A percentile compares a stretch with the other conserved stretches of the same genome.
Conservation (phyloP, 2,329 filamentous ascomycete genomes). For the Teratosphaeria viscida region DNA sequence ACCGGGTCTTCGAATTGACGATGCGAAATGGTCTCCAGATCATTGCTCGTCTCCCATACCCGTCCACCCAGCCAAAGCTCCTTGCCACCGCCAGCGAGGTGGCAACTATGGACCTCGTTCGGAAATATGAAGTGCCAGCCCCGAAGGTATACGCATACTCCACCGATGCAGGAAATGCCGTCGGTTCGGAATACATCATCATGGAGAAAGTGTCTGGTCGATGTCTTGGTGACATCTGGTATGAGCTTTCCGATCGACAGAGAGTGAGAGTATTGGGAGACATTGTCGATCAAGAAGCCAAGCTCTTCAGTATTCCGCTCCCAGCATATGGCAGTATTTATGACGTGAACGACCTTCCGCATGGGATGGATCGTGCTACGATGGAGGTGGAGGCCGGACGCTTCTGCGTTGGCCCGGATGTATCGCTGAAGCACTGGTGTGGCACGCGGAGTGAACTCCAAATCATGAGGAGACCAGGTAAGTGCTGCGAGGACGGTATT, state of each 20-base stretch:
- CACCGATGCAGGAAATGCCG: slow-evolving; percentile 4
- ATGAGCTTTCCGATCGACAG: slow-evolving; percentile 12
- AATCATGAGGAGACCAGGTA: slow-evolving; percentile 22
- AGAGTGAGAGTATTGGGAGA: slow-evolving; percentile 17
- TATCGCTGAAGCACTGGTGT: slow-evolving; percentile 22
- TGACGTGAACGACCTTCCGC: slow-evolving; percentile 18
- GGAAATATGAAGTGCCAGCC: slow-evolving; percentile 10
- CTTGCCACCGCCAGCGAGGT: slow-evolving; percentile 19
- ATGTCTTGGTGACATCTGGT: slow-evolving; percentile 14
- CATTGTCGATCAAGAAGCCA: slow-evolving; percentile 21
- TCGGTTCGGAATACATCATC: slow-evolving; percentile 17
- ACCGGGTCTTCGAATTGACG: slow-evolving; percentile 12
- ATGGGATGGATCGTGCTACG: background rate
- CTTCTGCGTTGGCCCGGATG: slow-evolving; percentile 25
- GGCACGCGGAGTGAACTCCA: slow-evolving; percentile 17
- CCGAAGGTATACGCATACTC: slow-evolving; percentile 13
- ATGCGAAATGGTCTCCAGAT: slow-evolving; percentile 16
- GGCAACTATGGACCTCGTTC: slow-evolving; percentile 18
- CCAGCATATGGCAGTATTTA: slow-evolving; percentile 23
- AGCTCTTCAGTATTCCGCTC: slow-evolving; percentile 18
- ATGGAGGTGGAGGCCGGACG: slow-evolving; percentile 2
- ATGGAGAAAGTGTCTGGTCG: slow-evolving; percentile 13
- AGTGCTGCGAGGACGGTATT: slow-evolving; percentile 3
- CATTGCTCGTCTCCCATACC: slow-evolving; percentile 18
- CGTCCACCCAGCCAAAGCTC: slow-evolving; percentile 8